A percentile compares a stretch with the other conserved stretches of the same genome.
Evolutionary conservation across 108 stramenopile species (phyloP).

Genomic region (Nitzschia sp.): DNA sequence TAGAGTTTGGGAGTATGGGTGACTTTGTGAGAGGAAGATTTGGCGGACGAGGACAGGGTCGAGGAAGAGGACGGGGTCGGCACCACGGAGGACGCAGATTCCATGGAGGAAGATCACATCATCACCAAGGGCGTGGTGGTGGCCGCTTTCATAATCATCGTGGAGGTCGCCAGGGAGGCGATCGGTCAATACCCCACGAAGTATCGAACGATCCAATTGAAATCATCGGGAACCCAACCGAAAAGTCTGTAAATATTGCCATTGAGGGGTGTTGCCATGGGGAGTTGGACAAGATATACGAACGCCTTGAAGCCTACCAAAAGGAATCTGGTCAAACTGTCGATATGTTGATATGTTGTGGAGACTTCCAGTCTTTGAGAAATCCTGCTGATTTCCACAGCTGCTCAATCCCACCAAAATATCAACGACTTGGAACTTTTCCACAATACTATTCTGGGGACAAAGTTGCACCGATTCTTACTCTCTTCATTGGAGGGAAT

Average conservation of each 20-base stretch:
- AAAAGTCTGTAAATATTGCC: slow-evolving; percentile 68
- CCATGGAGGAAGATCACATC: slow-evolving; percentile 2
- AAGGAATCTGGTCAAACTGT: slow-evolving; percentile 42
- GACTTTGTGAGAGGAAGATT: too few species aligned
- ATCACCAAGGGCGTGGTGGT: slow-evolving; percentile 11
- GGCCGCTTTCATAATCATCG: slow-evolving; percentile 7
- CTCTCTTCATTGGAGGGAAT: slow-evolving; percentile 98
- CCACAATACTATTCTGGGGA: slow-evolving; percentile 91
- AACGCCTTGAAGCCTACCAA: slow-evolving; percentile 56
- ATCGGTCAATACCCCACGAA: not conserved
- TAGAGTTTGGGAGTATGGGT: too few species aligned
- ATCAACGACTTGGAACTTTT: slow-evolving; percentile 84
- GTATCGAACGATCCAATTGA: slow-evolving; percentile 28
- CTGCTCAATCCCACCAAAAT: slow-evolving; percentile 91
- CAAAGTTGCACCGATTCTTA: slow-evolving; percentile 83
- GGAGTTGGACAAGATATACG: slow-evolving; percentile 93
- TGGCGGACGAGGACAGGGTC: not conserved
- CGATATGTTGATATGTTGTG: slow-evolving; percentile 95
- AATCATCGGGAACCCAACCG: slow-evolving; percentile 29
- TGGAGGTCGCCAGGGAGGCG: not conserved
- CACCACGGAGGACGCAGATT: slow-evolving; percentile 2
- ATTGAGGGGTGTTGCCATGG: slow-evolving; percentile 99
- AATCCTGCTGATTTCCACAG: slow-evolving; percentile 81
- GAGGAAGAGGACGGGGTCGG: not conserved
- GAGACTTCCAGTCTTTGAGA: slow-evolving; percentile 96